Evolutionary conservation across 495 filamentous ascomycete genomes (phyloP), one percentile per base, ranked within the genome.

Genomic region (Aspergillus sclerotioniger): DNA sequence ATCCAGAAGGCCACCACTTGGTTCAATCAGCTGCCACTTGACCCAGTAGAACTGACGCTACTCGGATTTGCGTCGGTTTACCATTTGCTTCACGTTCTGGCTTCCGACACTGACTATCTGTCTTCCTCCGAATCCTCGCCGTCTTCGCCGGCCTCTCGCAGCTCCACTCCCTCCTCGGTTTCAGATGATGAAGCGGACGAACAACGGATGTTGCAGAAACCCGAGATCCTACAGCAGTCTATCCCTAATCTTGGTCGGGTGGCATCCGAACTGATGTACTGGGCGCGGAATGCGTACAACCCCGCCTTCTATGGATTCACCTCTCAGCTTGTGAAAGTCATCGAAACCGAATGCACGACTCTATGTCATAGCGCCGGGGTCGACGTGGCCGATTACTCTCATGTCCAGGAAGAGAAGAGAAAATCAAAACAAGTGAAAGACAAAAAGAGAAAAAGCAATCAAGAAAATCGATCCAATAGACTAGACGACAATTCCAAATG

Each of bases 21-120:
- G 74, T 77, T 79, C 57, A 76, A 74, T 46, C 69, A 76, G 53
- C 60, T 79, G 16, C 75, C 76, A 1, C 68, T 79, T 10, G 75
- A 79, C 51, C 73, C 76, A 0, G 64, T 81, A 19, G 76, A 80
- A 39, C 73, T 87, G 25, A 90, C 87, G 10, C 77, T 94, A 8
- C 77, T 96, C n/a, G 89, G 88, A 16, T 94, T 90, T 49, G 84
- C 87, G 0, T 84, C 90, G 0, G 84, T 85, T 16, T 92, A 87
- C 70, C 84, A 86, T 56, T 67, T 95, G 10, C 83, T 94, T 64
- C 82, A 83, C 47, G 70, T 79, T 39, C 69, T 80, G 6, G 71
- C 81, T 3, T 74, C 76, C 10, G 77, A 79, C 21, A 84, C 87
- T 48, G 75, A 84, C 44, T 80, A 77, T 25, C 58, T 76, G 21